Conservation (phyloP, 805 yeast genomes). For the Kuraishia floccosa region DNA sequence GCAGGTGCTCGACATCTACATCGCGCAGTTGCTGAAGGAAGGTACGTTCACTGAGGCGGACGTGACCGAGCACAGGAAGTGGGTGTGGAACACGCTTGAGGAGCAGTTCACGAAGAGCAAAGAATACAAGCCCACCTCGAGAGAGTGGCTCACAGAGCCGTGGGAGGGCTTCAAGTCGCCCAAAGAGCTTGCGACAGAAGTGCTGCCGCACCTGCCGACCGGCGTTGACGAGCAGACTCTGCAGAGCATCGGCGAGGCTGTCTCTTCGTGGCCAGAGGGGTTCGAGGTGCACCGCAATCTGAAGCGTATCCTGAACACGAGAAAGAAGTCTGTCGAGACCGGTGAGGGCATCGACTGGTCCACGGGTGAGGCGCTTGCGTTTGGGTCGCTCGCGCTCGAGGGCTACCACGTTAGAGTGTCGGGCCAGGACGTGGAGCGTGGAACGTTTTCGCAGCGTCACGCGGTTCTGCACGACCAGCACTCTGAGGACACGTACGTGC, state of each 20-base stretch:
- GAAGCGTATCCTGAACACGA: slow-evolving; percentile 82
- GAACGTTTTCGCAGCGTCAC: slow-evolving; percentile 99
- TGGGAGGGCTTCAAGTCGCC: slow-evolving; percentile 99
- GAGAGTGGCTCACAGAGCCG: slow-evolving; percentile 97
- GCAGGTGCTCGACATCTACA: slow-evolving; percentile 80
- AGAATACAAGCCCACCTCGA: slow-evolving; percentile 80
- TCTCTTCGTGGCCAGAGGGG: slow-evolving; percentile 77
- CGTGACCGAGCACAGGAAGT: slow-evolving; percentile 89
- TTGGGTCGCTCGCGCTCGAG: slow-evolving; percentile 83
- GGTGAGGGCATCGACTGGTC: slow-evolving; percentile 99
- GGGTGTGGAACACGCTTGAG: slow-evolving; percentile 95
- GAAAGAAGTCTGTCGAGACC: slow-evolving; percentile 70
- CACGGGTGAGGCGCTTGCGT: slow-evolving; percentile 98
- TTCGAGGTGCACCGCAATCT: slow-evolving; percentile 91
- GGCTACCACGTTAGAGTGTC: slow-evolving; percentile 96
- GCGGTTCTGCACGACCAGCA: slow-evolving; percentile 95
- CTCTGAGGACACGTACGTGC: slow-evolving; percentile 73
- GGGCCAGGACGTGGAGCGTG: slow-evolving; percentile 99
- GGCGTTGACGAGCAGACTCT: slow-evolving; percentile 64
- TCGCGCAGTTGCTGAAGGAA: slow-evolving; percentile 68
- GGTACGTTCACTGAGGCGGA: slow-evolving; percentile 86
- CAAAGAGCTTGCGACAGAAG: slow-evolving; percentile 89
- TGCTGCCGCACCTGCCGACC: slow-evolving; percentile 94
- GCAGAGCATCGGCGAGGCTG: slow-evolving; percentile 66
- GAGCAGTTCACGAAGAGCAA: slow-evolving; percentile 81